A percentile compares a stretch with the other conserved stretches of the same genome.
Conservation (phyloP, 2,329 filamentous ascomycete species). For the Alternaria solani region DNA sequence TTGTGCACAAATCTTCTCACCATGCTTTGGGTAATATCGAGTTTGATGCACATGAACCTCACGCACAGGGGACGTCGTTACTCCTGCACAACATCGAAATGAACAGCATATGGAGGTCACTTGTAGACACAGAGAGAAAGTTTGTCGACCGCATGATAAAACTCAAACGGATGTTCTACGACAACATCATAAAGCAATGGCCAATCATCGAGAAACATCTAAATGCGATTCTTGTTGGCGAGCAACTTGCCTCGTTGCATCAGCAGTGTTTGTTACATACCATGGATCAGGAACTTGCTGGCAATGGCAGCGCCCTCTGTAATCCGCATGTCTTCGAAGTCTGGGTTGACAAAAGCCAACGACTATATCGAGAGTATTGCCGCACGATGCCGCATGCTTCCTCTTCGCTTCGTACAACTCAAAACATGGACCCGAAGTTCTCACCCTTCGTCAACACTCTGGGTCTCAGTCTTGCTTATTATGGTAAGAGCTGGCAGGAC, state of each 20-base stretch:
- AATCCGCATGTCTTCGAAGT: conserved; percentile 32
- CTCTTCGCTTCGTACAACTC: conserved; percentile 34
- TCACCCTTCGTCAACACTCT: conserved; percentile 35
- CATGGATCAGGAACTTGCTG: conserved; percentile 28
- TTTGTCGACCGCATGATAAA: conserved; percentile 37
- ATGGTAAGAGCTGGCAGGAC: conserved; percentile 41
- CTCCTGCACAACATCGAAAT: conserved; percentile 27
- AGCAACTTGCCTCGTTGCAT: conserved; percentile 29
- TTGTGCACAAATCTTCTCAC: conserved; percentile 21
- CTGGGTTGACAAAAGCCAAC: conserved; percentile 32
- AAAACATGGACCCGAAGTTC: conserved; percentile 34
- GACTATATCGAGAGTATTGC: conserved; percentile 35
- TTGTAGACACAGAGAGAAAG: conserved; percentile 33
- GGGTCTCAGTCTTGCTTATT: conserved; percentile 34
- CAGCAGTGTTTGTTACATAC: conserved; percentile 29
- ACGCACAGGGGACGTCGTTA: background rate
- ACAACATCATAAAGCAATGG: conserved; percentile 37
- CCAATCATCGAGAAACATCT: conserved; percentile 37
- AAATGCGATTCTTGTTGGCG: conserved; percentile 27
- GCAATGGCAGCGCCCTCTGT: conserved; percentile 22
- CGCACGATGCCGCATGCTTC: conserved; percentile 35
- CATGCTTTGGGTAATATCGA: conserved; percentile 12
- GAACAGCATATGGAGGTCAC: conserved; percentile 31
- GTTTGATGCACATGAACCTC: background rate
- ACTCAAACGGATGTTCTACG: conserved; percentile 39